phyloP scores from a whole-genome alignment of 768 basidiomycete species.

The Russula brevipes region DNA sequence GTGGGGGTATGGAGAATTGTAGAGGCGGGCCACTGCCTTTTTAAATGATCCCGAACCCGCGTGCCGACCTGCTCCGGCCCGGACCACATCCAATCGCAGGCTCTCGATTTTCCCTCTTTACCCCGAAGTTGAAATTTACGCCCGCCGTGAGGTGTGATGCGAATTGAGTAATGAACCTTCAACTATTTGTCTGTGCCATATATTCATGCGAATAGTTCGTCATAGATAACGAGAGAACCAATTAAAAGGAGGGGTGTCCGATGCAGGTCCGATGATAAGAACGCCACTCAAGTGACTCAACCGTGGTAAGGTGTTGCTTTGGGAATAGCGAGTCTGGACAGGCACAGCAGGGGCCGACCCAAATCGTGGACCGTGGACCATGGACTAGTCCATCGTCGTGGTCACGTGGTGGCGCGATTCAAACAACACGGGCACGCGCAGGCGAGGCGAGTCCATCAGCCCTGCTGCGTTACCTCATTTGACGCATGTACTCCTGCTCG shows the following conservation, averaged over 20 bases:
- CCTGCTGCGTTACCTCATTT: not conserved
- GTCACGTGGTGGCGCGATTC: conserved; percentile 5
- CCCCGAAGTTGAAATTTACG: too few relatives aligned
- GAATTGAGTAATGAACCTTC: too few relatives aligned
- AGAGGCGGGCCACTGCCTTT: not conserved
- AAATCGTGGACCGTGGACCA: not conserved
- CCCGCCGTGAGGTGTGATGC: too few relatives aligned
- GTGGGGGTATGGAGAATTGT: conserved; percentile 7
- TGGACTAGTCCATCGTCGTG: not conserved
- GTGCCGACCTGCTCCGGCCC: conserved; percentile 18
- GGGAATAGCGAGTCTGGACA: too few relatives aligned
- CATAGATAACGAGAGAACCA: too few relatives aligned
- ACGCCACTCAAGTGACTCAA: too few relatives aligned
- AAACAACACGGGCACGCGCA: not conserved
- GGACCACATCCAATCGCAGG: conserved; percentile 12
- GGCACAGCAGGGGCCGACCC: too few relatives aligned
- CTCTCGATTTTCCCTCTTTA: not conserved
- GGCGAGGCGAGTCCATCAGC: not conserved
- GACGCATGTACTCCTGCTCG: not conserved
- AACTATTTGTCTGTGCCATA: too few relatives aligned
- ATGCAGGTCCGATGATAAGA: too few relatives aligned
- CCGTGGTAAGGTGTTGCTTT: too few relatives aligned
- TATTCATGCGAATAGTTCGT: too few relatives aligned
- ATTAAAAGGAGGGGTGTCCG: too few relatives aligned
- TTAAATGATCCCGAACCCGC: conserved; percentile 1